These are phyloP conservation scores for Aegilops tauschii DNA, from an alignment of 176 grass and related monocot genomes.

Conservation along the genomic window DNA sequence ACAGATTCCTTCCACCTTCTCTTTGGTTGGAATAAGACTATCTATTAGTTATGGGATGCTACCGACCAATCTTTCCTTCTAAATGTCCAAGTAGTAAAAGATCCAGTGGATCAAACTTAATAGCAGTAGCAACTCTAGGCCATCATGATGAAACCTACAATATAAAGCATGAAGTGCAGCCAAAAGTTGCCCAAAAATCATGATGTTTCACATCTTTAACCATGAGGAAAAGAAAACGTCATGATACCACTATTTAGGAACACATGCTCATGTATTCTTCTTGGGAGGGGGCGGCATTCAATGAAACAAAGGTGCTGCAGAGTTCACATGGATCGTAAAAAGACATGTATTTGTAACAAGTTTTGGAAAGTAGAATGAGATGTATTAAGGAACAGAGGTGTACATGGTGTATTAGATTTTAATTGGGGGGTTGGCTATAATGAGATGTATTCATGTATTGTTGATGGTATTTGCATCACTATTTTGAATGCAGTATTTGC, in stretches of 20 bases:
- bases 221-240: not conserved
- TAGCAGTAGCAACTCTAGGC: conserved; percentile 66
- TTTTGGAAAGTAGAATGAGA: too few species aligned
- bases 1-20: conserved; percentile 66
- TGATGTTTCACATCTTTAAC: not conserved
- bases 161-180: not conserved
- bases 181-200: not conserved
- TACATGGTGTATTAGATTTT: too few species aligned
- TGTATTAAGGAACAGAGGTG: too few species aligned
- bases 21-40: conserved; percentile 72
- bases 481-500: conserved; percentile 54
- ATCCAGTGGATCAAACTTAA: conserved; percentile 84
- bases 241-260: too few species aligned
- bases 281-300: too few species aligned
- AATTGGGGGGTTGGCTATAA: too few species aligned
- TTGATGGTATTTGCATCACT: conserved; percentile 51
- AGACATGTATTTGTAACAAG: too few species aligned
- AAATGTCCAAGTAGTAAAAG: conserved; percentile 67
- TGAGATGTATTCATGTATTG: not conserved
- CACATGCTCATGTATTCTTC: too few species aligned
- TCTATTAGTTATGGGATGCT: conserved; percentile 64
- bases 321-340: too few species aligned
- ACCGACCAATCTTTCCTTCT: conserved; percentile 53
- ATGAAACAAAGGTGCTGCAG: not conserved
- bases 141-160: conserved; percentile 61